Percentiles rank a stretch among this genome's conserved stretches.
These are phyloP conservation scores for Achaetomiella virescens DNA, from an alignment of 495 filamentous ascomycete genomes.

Conservation along the genomic window DNA sequence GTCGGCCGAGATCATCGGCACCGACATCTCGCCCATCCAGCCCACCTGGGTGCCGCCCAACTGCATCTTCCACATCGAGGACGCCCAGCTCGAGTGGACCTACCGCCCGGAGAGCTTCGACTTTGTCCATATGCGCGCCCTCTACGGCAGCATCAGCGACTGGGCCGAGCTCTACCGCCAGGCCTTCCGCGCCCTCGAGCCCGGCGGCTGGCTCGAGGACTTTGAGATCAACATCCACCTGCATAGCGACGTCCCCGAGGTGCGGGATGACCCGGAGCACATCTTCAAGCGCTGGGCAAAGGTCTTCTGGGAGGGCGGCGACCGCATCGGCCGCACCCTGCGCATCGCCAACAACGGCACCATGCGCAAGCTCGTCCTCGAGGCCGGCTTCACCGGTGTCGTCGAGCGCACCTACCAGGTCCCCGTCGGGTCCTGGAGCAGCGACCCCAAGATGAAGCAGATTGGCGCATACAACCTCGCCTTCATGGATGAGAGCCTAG, in stretches of 20 bases:
- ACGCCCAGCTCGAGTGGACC: not conserved
- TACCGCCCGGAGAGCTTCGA: not conserved
- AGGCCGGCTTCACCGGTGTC: conserved; percentile 33
- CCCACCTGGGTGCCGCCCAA: not conserved
- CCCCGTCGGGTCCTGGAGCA: conserved; percentile 42
- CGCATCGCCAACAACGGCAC: conserved; percentile 9
- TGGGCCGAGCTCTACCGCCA: conserved; percentile 43
- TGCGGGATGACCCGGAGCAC: not conserved
- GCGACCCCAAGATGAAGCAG: conserved; percentile 41
- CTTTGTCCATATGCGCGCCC: conserved; percentile 3
- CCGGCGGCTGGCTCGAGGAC: conserved; percentile 22
- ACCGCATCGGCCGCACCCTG: conserved; percentile 6
- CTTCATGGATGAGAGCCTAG: conserved; percentile 24
- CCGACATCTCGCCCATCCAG: not conserved
- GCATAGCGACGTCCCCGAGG: conserved; percentile 5
- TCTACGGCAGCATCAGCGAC: conserved; percentile 45
- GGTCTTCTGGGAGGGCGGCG: conserved; percentile 9
- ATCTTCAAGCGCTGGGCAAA: not conserved
- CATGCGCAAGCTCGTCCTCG: conserved; percentile 16
- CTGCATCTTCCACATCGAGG: not conserved
- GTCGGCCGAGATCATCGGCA: not conserved
- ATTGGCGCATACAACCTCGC: conserved; percentile 35
- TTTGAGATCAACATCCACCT: conserved; percentile 22
- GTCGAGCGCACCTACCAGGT: conserved; percentile 22
- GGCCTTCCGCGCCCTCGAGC: conserved; percentile 22